Percentiles rank a stretch among this genome's conserved stretches.
phyloP scores from a whole-genome alignment of 257 asterid species.

The Solanum ossicruentum region DNA sequence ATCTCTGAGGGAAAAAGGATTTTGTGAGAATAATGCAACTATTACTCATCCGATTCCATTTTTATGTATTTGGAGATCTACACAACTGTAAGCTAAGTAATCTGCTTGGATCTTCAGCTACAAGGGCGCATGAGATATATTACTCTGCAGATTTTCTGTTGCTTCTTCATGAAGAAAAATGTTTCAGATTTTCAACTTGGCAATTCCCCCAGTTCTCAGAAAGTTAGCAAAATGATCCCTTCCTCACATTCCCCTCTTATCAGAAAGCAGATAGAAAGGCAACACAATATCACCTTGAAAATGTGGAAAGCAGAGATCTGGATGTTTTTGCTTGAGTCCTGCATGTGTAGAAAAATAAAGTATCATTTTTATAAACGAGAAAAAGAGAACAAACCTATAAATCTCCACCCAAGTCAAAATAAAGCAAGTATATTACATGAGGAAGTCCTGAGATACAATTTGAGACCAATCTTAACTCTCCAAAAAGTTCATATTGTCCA shows the following conservation, averaged over 20 bases:
- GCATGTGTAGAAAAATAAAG: conserved; percentile 15
- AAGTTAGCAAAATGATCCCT: neutral
- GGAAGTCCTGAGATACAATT: neutral
- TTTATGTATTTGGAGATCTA: neutral
- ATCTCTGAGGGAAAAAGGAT: neutral
- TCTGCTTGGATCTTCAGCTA: neutral
- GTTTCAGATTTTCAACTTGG: neutral
- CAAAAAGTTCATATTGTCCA: neutral
- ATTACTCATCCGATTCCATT: neutral
- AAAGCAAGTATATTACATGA: neutral
- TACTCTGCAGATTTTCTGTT: neutral
- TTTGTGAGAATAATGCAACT: neutral
- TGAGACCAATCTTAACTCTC: neutral
- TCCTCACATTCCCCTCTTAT: neutral
- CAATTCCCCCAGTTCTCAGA: neutral
- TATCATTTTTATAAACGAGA: neutral
- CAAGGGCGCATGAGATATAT: neutral
- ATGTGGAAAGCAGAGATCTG: conserved; percentile 92
- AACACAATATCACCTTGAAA: conserved; percentile 61
- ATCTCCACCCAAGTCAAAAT: neutral
- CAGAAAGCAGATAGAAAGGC: neutral
- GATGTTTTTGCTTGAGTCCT: conserved; percentile 96
- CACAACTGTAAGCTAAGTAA: neutral
- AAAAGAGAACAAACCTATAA: neutral
- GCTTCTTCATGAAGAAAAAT: neutral